Conservation (phyloP, 371 early-diverging fungal species). For the Apophysomyces sp. region DNA sequence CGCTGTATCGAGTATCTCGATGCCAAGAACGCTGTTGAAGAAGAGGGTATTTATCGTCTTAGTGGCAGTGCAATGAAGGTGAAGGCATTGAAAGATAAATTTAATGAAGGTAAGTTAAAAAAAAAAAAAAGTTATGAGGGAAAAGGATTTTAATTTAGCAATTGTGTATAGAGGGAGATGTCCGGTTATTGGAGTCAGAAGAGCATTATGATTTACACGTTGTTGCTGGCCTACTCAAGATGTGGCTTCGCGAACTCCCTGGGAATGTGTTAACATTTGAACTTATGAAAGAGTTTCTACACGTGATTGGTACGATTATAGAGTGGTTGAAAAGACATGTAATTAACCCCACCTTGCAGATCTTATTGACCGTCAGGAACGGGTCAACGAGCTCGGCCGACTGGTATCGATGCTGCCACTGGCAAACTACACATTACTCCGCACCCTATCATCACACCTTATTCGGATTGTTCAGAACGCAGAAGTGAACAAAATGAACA, state of each 20-base stretch:
- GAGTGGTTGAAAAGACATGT: neutral
- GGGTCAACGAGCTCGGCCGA: constrained; percentile 74
- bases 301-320: constrained; percentile 42
- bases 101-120: constrained; percentile 45
- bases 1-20: constrained; percentile 87
- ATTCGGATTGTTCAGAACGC: constrained; percentile 82
- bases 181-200: constrained; percentile 51
- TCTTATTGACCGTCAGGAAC: constrained; percentile 65
- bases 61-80: constrained; percentile 69
- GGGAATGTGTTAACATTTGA: constrained; percentile 71
- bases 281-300: constrained; percentile 59
- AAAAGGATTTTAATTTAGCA: too few species aligned
- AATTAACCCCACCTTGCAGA: constrained; percentile 42
- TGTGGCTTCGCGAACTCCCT: constrained; percentile 78
- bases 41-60: constrained; percentile 86
- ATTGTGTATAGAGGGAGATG: constrained; percentile 53
- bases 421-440: constrained; percentile 87
- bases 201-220: constrained; percentile 71
- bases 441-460: constrained; percentile 85
- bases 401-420: constrained; percentile 80
- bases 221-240: constrained; percentile 79
- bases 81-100: constrained; percentile 56
- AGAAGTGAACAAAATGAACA: constrained; percentile 90
- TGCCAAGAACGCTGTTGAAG: constrained; percentile 62
- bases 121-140: neutral